phyloP scores from a whole-genome alignment of 257 asterid genomes.

The Linderniella brevidens region DNA sequence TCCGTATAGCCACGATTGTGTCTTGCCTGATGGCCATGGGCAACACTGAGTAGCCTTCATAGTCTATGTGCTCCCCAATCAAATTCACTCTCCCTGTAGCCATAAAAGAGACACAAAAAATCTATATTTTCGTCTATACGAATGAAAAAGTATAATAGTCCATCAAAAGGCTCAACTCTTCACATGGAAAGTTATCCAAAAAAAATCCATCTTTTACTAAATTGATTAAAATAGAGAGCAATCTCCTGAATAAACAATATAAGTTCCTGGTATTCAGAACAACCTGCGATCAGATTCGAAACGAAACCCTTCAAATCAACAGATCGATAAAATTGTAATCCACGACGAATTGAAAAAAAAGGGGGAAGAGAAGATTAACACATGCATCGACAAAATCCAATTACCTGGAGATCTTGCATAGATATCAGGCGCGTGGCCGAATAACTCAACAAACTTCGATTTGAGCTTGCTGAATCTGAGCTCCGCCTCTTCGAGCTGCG shows the following conservation, averaged over 20 bases:
- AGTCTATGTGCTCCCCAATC: constrained; percentile 97
- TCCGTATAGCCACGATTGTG: constrained; percentile 78
- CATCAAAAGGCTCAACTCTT: neutral
- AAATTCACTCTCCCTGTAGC: constrained; percentile 82
- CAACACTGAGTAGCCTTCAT: constrained; percentile 94
- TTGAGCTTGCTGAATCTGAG: constrained; percentile 50
- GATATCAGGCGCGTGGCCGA: constrained; percentile 58
- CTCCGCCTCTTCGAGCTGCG: constrained; percentile 75
- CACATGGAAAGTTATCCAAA: neutral
- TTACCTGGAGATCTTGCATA: constrained; percentile 89
- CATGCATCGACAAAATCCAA: neutral
- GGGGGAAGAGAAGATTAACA: too few species aligned
- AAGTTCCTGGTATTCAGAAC: too few species aligned
- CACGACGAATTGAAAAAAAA: neutral
- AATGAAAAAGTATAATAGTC: too few species aligned
- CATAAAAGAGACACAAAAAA: neutral
- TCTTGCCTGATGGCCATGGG: constrained; percentile 99
- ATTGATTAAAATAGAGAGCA: too few species aligned
- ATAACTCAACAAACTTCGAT: constrained; percentile 47
- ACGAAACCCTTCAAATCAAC: too few species aligned
- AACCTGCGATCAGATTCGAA: too few species aligned
- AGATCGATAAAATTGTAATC: too few species aligned
- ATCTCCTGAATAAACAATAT: neutral
- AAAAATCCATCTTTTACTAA: too few species aligned
- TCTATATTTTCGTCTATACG: neutral